A percentile compares a stretch with the other conserved stretches of the same genome.
phyloP scores from a whole-genome alignment of 2,329 filamentous ascomycete genomes.

The Aspergillus piperis region DNA sequence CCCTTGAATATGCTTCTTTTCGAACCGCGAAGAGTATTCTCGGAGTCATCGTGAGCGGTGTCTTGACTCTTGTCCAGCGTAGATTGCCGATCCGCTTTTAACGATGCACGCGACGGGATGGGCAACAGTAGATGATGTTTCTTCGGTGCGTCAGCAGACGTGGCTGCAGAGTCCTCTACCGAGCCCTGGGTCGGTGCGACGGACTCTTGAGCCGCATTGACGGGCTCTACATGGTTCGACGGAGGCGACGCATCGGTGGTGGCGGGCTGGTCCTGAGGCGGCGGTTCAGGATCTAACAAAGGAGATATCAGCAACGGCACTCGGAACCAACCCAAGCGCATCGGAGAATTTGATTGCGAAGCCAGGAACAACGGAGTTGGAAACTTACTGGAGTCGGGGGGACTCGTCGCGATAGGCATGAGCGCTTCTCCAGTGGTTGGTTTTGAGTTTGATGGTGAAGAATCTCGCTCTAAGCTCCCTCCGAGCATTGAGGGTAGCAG shows the following conservation, averaged over 20 bases:
- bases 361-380: not conserved
- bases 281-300: slow-evolving; percentile 29
- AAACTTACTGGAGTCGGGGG: slow-evolving; percentile 32
- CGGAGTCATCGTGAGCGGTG: slow-evolving; percentile 40
- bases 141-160: slow-evolving; percentile 31
- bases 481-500: slow-evolving; percentile 37
- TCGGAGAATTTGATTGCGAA: slow-evolving; percentile 1
- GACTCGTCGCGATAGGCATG: slow-evolving; percentile 36
- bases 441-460: slow-evolving; percentile 32
- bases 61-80: slow-evolving; percentile 37
- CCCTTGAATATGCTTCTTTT: slow-evolving; percentile 66
- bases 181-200: slow-evolving; percentile 21
- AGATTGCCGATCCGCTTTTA: slow-evolving; percentile 39
- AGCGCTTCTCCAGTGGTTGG: slow-evolving; percentile 33
- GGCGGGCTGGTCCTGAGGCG: slow-evolving; percentile 24
- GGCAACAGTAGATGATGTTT: slow-evolving; percentile 41
- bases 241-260: slow-evolving; percentile 26
- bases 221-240: slow-evolving; percentile 20
- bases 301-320: slow-evolving; percentile 15
- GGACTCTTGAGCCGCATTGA: slow-evolving; percentile 13
- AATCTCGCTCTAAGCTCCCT: slow-evolving; percentile 36
- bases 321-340: slow-evolving; percentile 3
- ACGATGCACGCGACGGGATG: slow-evolving; percentile 42
- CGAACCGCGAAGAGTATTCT: slow-evolving; percentile 65
- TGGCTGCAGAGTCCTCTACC: slow-evolving; percentile 20